Conservation (phyloP, 371 early-diverging fungal species). For the Rhizopus stolonifer region DNA sequence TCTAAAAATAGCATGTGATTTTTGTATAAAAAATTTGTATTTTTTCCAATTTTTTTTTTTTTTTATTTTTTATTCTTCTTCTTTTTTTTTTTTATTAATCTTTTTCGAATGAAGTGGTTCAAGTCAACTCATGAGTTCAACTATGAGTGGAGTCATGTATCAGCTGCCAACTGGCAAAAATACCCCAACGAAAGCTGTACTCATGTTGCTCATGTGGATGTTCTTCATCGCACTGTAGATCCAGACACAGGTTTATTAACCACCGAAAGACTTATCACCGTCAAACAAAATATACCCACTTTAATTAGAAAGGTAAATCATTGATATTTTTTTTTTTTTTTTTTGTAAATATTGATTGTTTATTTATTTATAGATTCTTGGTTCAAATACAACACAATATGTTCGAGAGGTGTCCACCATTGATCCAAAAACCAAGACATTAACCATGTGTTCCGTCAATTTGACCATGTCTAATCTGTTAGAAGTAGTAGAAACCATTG, state of each 20-base stretch:
- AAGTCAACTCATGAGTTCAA: conserved; percentile 60
- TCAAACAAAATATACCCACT: conserved; percentile 79
- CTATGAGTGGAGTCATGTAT: conserved; percentile 82
- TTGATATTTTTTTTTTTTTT: neutral
- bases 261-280: conserved; percentile 84
- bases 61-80: neutral
- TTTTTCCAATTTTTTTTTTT: neutral
- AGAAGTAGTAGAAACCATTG: conserved; percentile 79
- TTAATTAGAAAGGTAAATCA: conserved; percentile 50
- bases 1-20: conserved; percentile 5
- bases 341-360: neutral
- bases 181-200: conserved; percentile 89
- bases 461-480: conserved; percentile 72
- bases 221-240: conserved; percentile 75
- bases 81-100: conserved; percentile 1
- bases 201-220: conserved; percentile 89
- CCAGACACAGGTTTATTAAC: conserved; percentile 77
- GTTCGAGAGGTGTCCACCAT: conserved; percentile 83
- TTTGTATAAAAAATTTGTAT: neutral
- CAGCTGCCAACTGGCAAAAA: conserved; percentile 90
- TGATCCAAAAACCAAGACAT: conserved; percentile 68
- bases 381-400: conserved; percentile 64
- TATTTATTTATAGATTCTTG: conserved; percentile 48
- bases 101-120: conserved; percentile 63
- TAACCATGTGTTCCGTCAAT: conserved; percentile 72